Evolutionary conservation across 2,329 filamentous ascomycete genomes (phyloP).

Genomic region (Thielaviopsis euricoi): DNA sequence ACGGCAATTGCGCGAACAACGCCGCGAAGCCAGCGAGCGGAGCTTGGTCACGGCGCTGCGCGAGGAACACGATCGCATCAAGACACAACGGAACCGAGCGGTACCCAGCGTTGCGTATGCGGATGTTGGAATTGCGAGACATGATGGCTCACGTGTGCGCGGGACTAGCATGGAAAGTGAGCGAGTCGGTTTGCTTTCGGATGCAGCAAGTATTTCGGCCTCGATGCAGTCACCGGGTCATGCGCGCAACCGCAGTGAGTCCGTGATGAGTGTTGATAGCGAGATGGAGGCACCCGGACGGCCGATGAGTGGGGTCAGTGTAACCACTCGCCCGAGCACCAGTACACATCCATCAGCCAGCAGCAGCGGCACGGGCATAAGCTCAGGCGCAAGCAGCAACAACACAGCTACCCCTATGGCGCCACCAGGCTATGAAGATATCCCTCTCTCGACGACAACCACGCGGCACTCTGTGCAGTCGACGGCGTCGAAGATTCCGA

Average conservation of each 20-base stretch:
- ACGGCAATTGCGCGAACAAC: slow-evolving; percentile 45
- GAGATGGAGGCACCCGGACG: slow-evolving; percentile 22
- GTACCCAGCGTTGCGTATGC: slow-evolving; percentile 64
- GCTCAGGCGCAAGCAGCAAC: too few relatives aligned
- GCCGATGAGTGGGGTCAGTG: slow-evolving; percentile 17
- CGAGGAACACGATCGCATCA: slow-evolving; percentile 36
- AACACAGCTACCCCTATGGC: neutral
- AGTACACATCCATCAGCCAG: neutral
- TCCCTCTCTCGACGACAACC: slow-evolving; percentile 13
- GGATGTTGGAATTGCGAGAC: slow-evolving; percentile 57
- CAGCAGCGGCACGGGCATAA: neutral
- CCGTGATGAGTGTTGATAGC: slow-evolving; percentile 36
- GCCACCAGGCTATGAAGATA: slow-evolving; percentile 9
- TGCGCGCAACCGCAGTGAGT: slow-evolving; percentile 33
- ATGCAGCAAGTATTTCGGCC: slow-evolving; percentile 46
- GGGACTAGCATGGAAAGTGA: slow-evolving; percentile 62
- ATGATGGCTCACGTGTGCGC: slow-evolving; percentile 60
- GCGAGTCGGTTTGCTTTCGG: slow-evolving; percentile 51
- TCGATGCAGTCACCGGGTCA: slow-evolving; percentile 20
- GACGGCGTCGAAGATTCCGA: slow-evolving; percentile 23
- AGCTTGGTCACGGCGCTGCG: slow-evolving; percentile 44
- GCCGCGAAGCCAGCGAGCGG: slow-evolving; percentile 28
- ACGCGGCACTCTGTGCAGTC: slow-evolving; percentile 11
- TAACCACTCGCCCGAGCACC: neutral
- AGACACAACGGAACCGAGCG: slow-evolving; percentile 42